Conservation (phyloP, 2,329 filamentous ascomycete species). For the Colletotrichum sansevieriae region DNA sequence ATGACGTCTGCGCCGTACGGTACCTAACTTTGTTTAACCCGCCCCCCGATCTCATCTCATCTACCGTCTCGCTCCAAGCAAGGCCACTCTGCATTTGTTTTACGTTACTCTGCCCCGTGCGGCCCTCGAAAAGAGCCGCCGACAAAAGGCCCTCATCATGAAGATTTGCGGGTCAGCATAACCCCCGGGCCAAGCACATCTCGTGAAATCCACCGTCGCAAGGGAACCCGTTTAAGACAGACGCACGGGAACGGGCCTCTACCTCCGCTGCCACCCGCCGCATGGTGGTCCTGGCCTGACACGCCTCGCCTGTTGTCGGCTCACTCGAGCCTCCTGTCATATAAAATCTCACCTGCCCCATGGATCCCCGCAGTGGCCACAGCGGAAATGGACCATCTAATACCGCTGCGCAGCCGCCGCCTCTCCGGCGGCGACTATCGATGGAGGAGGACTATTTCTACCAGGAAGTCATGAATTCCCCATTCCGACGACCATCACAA, state of each 20-base stretch:
- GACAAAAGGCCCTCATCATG: slow-evolving; percentile 42
- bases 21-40: slow-evolving; percentile 32
- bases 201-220: slow-evolving; percentile 38
- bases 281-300: slow-evolving; percentile 41
- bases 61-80: slow-evolving; percentile 28
- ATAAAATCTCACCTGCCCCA: slow-evolving; percentile 43
- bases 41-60: slow-evolving; percentile 41
- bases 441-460: slow-evolving; percentile 69
- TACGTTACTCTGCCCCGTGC: slow-evolving; percentile 42
- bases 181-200: slow-evolving; percentile 40
- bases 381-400: slow-evolving; percentile 44
- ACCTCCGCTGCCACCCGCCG: slow-evolving; percentile 38
- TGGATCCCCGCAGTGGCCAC: slow-evolving; percentile 45
- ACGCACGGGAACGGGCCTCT: slow-evolving; percentile 41
- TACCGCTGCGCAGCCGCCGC: slow-evolving; percentile 52
- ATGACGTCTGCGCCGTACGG: slow-evolving; percentile 1
- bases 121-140: slow-evolving; percentile 41
- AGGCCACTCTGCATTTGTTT: slow-evolving; percentile 39
- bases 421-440: slow-evolving; percentile 61
- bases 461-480: slow-evolving; percentile 63
- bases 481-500: slow-evolving; percentile 58
- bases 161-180: slow-evolving; percentile 42
- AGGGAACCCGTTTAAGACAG: slow-evolving; percentile 40
- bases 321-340: slow-evolving; percentile 31
- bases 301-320: slow-evolving; percentile 39